Evolutionary conservation across 2,329 filamentous ascomycete species (phyloP).

Genomic region (Stagonosporopsis tanaceti): DNA sequence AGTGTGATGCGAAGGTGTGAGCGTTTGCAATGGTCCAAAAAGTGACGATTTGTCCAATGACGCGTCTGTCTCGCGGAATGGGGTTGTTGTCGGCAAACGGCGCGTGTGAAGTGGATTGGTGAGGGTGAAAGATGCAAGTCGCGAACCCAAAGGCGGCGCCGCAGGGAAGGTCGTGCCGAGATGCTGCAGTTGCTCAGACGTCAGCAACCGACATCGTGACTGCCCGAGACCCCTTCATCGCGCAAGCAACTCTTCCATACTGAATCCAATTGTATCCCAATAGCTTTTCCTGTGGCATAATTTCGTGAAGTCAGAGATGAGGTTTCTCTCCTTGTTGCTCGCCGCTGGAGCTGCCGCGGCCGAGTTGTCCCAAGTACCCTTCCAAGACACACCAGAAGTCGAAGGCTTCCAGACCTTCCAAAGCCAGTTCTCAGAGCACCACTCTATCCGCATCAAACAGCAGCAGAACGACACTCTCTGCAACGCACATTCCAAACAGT

Average conservation of each 20-base stretch:
- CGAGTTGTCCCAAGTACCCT: conserved; percentile 38
- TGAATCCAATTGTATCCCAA: not conserved
- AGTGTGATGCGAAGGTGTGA: not conserved
- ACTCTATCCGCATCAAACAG: conserved; percentile 46
- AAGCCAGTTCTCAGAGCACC: conserved; percentile 42
- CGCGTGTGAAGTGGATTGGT: conserved; percentile 10
- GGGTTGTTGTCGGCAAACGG: not conserved
- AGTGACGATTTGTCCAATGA: conserved; percentile 1
- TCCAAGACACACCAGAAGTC: conserved; percentile 39
- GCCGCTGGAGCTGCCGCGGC: conserved; percentile 16
- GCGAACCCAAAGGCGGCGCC: conserved; percentile 1
- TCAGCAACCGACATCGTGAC: conserved; percentile 7
- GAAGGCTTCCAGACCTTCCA: conserved; percentile 43
- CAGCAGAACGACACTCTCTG: conserved; percentile 45
- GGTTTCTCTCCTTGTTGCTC: conserved; percentile 3
- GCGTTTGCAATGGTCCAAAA: conserved; percentile 4
- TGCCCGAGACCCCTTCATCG: conserved; percentile 1
- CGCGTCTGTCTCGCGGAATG: conserved; percentile 7
- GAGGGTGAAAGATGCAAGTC: conserved; percentile 14
- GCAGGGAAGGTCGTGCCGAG: conserved; percentile 2
- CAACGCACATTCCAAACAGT: conserved; percentile 46
- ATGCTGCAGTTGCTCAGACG: conserved; percentile 4
- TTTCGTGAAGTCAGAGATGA: not conserved
- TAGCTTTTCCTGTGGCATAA: not conserved
- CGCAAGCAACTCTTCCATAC: not conserved